A percentile compares a stretch with the other conserved stretches of the same genome.
These are phyloP conservation scores for Triticum timopheevii DNA, from an alignment of 176 grass and related monocot genomes.

Conservation along the genomic window DNA sequence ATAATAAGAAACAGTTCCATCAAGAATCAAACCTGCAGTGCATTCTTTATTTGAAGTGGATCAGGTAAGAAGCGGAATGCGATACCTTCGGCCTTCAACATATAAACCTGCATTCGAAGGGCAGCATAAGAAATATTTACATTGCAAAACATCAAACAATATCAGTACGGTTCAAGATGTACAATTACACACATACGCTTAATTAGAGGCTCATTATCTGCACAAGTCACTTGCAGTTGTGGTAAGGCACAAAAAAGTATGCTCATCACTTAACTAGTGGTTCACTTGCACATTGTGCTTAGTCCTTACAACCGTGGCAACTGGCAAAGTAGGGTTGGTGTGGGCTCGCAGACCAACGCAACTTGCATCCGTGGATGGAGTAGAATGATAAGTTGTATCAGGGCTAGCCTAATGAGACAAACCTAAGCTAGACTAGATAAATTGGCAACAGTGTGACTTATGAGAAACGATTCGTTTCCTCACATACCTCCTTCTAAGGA, in stretches of 20 bases:
- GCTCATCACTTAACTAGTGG: background rate
- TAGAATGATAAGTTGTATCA: background rate
- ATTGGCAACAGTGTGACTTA: background rate
- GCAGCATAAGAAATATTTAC: background rate
- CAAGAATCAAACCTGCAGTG: slow-evolving; percentile 55
- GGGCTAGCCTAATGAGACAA: background rate
- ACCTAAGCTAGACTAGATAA: background rate
- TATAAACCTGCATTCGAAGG: slow-evolving; percentile 71
- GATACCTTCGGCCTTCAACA: slow-evolving; percentile 96
- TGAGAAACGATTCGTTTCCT: background rate
- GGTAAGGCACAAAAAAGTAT: background rate
- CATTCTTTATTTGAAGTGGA: slow-evolving; percentile 97
- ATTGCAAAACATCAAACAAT: slow-evolving; percentile 2
- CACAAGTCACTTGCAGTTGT: background rate
- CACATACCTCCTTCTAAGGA: background rate
- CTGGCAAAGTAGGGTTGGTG: background rate
- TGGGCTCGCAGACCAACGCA: background rate
- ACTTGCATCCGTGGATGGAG: background rate
- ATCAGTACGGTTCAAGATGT: background rate
- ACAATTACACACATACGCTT: background rate
- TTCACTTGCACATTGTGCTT: background rate
- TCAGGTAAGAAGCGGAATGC: slow-evolving; percentile 93
- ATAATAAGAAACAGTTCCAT: slow-evolving; percentile 12
- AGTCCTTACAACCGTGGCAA: background rate
- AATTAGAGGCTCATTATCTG: background rate